Base-by-base conservation (phyloP, 2,329 filamentous ascomycete genomes). In the Capronia epimyces region DNA sequence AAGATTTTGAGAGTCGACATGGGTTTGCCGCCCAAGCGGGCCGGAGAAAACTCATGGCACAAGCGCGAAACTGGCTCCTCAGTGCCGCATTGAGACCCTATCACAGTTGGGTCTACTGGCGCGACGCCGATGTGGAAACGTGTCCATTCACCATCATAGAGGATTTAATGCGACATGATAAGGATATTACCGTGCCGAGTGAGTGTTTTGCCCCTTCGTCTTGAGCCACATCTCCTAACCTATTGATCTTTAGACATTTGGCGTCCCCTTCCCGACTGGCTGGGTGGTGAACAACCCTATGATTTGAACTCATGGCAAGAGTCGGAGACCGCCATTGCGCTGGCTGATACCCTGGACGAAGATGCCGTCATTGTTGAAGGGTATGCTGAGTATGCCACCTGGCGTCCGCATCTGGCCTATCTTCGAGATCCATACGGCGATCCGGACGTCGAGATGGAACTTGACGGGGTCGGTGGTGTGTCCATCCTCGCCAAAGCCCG, bases 221-320 rank as follows among this genome's bases (percentile, higher is more conserved):
- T 43, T 8, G 21, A 16, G 48, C 31, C 20, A 43, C 15, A 29
- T 29, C 32, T 3, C 39, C 47, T 24, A 27, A 40, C 43, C n/a
- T 13, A 44, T 16, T 25, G 10, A n/a, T n/a, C n/a, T 32, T 41
- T 55, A 90, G 86, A 98, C 73, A 93, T 98, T 53, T 98, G 93
- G 93, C 84, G 93, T 59, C 93, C 93, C n/a, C 80, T 98, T 42
- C 93, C 93, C 5, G 93, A 98, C 69, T 98, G 93, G 93, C 86
- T 98, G 20, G 93, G 93, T 40, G 94, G 93, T 63, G 93, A 98
- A 68, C 93, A 98, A 67, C 93, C 93, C 1, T 98, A 98, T 68
- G 93, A 98, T 71, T 70, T 98, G 62, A 98, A 98, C 69, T 97
- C 91, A 13, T 98, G 93, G 93, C 93, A 98, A 69, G 93, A 98